Evolutionary conservation across 257 asterid species (phyloP).

Genomic region (Scutellaria baicalensis): DNA sequence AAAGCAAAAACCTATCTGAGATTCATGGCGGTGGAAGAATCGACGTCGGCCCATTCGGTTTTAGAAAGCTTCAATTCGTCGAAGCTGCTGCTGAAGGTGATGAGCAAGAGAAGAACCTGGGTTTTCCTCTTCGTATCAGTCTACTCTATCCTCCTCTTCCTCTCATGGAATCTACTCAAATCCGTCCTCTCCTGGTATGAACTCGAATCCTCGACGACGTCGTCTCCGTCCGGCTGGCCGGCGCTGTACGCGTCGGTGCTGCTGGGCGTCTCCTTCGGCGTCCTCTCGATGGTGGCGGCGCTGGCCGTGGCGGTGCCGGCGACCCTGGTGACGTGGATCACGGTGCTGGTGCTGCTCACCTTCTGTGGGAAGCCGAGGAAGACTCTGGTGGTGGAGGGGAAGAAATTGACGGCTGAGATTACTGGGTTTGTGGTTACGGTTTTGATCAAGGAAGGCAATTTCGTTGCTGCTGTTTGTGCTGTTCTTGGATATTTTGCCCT

Average conservation of each 20-base stretch:
- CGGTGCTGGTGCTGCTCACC: conserved; percentile 68
- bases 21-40: conserved; percentile 1
- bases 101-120: conserved; percentile 84
- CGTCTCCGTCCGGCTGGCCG: conserved; percentile 35
- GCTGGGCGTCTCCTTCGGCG: conserved; percentile 65
- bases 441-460: conserved; percentile 79
- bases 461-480: conserved; percentile 81
- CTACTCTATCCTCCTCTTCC: conserved; percentile 54
- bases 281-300: conserved; percentile 80
- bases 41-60: not conserved
- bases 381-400: conserved; percentile 62
- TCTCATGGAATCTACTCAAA: conserved; percentile 75
- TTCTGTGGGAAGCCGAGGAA: conserved; percentile 78
- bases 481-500: conserved; percentile 70
- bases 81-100: conserved; percentile 31
- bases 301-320: conserved; percentile 88
- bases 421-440: conserved; percentile 56
- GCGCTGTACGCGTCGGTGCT: conserved; percentile 66
- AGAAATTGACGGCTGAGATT: conserved; percentile 79
- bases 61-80: not conserved
- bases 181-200: conserved; percentile 61
- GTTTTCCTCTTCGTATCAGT: conserved; percentile 59
- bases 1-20: not conserved
- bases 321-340: conserved; percentile 79
- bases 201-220: conserved; percentile 19